These are phyloP conservation scores for Porogramme epimiltina DNA, from an alignment of 1,284 basidiomycete genomes.

Conservation along the genomic window DNA sequence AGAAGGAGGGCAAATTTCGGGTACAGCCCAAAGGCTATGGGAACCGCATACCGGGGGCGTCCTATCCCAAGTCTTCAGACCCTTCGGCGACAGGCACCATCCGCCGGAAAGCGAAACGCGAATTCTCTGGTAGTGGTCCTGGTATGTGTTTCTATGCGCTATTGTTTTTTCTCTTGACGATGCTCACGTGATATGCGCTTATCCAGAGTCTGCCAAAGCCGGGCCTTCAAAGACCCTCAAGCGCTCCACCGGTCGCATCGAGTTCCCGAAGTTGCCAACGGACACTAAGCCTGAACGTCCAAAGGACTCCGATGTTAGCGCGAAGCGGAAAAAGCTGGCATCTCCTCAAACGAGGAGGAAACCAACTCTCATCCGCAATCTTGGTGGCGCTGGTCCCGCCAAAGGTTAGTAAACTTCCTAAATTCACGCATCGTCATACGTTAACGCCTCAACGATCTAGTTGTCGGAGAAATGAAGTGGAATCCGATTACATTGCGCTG, in stretches of 20 bases:
- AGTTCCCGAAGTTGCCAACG: conserved; percentile 31
- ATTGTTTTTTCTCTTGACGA: not conserved
- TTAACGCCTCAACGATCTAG: conserved; percentile 37
- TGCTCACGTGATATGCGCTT: conserved; percentile 5
- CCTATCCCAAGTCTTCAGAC: conserved; percentile 44
- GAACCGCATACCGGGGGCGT: conserved; percentile 60
- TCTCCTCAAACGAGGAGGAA: conserved; percentile 60
- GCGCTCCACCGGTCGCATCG: conserved; percentile 41
- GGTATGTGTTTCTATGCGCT: conserved; percentile 20
- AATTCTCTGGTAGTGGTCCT: conserved; percentile 35
- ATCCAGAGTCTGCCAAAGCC: conserved; percentile 26
- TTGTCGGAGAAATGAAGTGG: conserved; percentile 96
- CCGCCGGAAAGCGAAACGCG: conserved; percentile 46
- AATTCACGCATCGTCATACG: too few species aligned
- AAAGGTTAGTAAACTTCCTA: conserved; percentile 62
- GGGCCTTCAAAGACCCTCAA: conserved; percentile 41
- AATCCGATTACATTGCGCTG: conserved; percentile 87
- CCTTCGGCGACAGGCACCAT: conserved; percentile 52
- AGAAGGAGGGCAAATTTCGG: conserved; percentile 73
- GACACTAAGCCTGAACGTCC: conserved; percentile 14
- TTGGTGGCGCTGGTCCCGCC: conserved; percentile 68
- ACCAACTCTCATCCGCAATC: conserved; percentile 86
- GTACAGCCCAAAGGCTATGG: conserved; percentile 68
- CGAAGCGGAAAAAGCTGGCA: conserved; percentile 57
- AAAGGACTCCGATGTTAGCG: conserved; percentile 37